phyloP scores from a whole-genome alignment of 225 moss, liverwort and hornwort species.

The Physcomitrellopsis africana region DNA sequence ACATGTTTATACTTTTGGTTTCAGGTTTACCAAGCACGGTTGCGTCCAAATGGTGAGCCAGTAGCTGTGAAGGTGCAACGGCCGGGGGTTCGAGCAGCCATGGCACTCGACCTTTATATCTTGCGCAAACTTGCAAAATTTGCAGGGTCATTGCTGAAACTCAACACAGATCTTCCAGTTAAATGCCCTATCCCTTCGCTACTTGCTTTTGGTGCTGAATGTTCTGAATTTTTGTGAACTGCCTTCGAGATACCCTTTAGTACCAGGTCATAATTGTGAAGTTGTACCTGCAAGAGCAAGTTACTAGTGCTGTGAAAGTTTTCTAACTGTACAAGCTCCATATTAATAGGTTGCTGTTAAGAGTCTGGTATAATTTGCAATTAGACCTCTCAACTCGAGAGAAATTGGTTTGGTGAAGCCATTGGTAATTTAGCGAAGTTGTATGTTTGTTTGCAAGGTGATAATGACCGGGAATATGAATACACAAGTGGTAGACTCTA shows the following conservation, averaged over 20 bases:
- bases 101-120: conserved; percentile 80
- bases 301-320: not conserved
- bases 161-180: conserved; percentile 77
- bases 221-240: not conserved
- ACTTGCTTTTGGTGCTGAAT: not conserved
- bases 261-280: not conserved
- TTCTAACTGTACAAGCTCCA: not conserved
- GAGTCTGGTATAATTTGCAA: not conserved
- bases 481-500: not conserved
- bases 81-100: conserved; percentile 84
- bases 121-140: conserved; percentile 60
- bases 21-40: conserved; percentile 89
- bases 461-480: not conserved
- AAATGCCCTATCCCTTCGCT: not conserved
- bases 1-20: not conserved
- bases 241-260: not conserved
- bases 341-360: not conserved
- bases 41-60: conserved; percentile 76
- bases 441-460: not conserved
- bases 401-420: not conserved
- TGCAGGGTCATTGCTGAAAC: conserved; percentile 42
- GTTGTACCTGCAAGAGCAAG: not conserved
- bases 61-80: conserved; percentile 95
- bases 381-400: not conserved
- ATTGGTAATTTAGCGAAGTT: not conserved